Percentiles rank a stretch among this genome's conserved stretches.
phyloP scores from a whole-genome alignment of 306 rosid genomes.

The Begonia fuchsioides region DNA sequence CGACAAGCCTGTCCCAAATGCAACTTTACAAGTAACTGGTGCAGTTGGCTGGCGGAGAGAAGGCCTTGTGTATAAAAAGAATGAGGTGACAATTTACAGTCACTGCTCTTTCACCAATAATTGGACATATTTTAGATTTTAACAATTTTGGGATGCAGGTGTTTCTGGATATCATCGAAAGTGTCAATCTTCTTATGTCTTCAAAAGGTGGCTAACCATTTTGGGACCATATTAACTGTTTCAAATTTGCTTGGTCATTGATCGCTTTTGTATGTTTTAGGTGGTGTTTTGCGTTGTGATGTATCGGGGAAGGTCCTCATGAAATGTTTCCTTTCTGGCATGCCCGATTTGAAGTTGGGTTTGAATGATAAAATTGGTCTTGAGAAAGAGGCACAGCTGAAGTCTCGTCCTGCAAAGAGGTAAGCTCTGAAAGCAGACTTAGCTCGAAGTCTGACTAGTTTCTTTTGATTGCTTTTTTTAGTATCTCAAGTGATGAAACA shows the following conservation, averaged over 20 bases:
- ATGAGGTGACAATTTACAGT: slow-evolving; percentile 35
- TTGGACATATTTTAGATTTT: slow-evolving; percentile 1
- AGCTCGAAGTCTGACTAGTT: slow-evolving; percentile 1
- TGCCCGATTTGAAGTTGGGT: slow-evolving; percentile 96
- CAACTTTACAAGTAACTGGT: slow-evolving; percentile 91
- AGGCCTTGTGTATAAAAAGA: slow-evolving; percentile 83
- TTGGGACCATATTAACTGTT: slow-evolving; percentile 2
- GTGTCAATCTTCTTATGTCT: slow-evolving; percentile 92
- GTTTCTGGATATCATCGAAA: slow-evolving; percentile 87
- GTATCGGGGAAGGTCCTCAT: slow-evolving; percentile 84
- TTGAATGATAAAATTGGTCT: slow-evolving; percentile 91
- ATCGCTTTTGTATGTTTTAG: slow-evolving; percentile 29
- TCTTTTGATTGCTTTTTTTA: slow-evolving; percentile 1
- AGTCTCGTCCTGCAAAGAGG: slow-evolving; percentile 86
- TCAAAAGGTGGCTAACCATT: slow-evolving; percentile 52
- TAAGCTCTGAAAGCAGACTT: slow-evolving; percentile 16
- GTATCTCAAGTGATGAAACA: not conserved
- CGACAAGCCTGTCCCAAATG: slow-evolving; percentile 79
- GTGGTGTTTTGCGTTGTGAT: slow-evolving; percentile 84
- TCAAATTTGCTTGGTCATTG: slow-evolving; percentile 11
- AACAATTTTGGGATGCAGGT: slow-evolving; percentile 35
- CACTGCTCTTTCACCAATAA: slow-evolving; percentile 8
- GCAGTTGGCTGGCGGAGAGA: slow-evolving; percentile 98
- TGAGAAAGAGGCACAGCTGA: slow-evolving; percentile 85
- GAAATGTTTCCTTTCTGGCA: slow-evolving; percentile 95